Evolutionary conservation across 1,284 basidiomycete species (phyloP).

Genomic region (Boletus holoroseus): DNA sequence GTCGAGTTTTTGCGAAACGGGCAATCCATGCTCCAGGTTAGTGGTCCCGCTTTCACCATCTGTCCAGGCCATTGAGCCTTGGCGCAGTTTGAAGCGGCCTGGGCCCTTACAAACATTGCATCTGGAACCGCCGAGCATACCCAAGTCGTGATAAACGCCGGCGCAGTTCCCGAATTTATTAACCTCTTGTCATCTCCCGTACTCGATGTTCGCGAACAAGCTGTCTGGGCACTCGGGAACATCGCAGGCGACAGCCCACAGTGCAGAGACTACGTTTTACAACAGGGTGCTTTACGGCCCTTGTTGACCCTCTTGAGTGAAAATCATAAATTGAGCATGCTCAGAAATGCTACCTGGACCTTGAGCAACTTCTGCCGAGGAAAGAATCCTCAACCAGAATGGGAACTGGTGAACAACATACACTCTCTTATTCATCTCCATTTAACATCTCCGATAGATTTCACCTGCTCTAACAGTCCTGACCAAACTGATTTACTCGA

Average conservation of each 20-base stretch:
- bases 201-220: conserved; percentile 92
- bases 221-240: conserved; percentile 95
- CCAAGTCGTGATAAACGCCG: conserved; percentile 92
- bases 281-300: conserved; percentile 71
- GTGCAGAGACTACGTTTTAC: conserved; percentile 86
- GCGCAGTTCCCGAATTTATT: conserved; percentile 98
- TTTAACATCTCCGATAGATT: conserved; percentile 54
- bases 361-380: conserved; percentile 97
- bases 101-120: conserved; percentile 99
- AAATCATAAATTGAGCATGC: conserved; percentile 95
- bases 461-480: conserved; percentile 93
- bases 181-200: conserved; percentile 83
- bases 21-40: conserved; percentile 93
- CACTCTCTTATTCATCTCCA: background rate
- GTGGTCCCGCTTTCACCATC: conserved; percentile 17
- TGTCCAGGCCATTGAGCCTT: background rate
- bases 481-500: conserved; percentile 97
- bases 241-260: conserved; percentile 94
- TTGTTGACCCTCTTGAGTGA: conserved; percentile 70
- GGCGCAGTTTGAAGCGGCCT: conserved; percentile 94
- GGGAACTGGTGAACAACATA: conserved; percentile 68
- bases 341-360: conserved; percentile 97
- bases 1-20: conserved; percentile 88
- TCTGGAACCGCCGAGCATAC: conserved; percentile 99
- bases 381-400: conserved; percentile 93